Base-by-base conservation (phyloP, 768 basidiomycete genomes). In the Nidularia pulvinata region DNA sequence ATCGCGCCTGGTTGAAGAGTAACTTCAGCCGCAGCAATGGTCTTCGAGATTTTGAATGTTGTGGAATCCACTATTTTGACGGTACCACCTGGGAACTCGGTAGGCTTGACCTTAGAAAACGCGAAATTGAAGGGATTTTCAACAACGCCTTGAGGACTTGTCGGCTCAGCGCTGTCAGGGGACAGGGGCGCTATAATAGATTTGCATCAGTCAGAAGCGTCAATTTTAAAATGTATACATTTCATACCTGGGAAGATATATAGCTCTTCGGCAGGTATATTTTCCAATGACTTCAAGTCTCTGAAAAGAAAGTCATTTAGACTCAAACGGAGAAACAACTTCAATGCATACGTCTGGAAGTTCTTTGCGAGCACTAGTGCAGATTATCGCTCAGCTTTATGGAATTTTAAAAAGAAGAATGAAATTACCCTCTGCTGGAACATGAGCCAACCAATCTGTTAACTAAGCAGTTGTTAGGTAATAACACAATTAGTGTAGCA, bases 1-100 rank as follows among this genome's bases (percentile, higher is more conserved):
- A 84, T 79, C 45, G 76, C 82, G 44, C 83, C 83, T 9, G 82
- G 81, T 48, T 80, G 74, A 14, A 86, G 77, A 10, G 76, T 81
- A 7, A 86, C 78, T 62, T 84, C 82, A 14, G 81, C 84, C 3
- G 74, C 81, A 10, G 81, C 72, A 46, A 83, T 83, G 1, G 74
- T 78, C 52, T 64, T 77, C n/a, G 83, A 75, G 22, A 80, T 63
- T 19, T 73, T 67, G 68, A 86, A 86, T 11, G 69, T 77, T 6
- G 75, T 69, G 0, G 80, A 78, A 61, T 83, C 83, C 10, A 79
- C 78, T 42, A 80, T 69, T 61, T 80, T 82, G 44, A 78, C 74
- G 2, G 70, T 65, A 13, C 83, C 83, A 1, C 84, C 84, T 6
- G 69, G 55, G 7, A 78, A 64, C 48, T 71, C 60, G 3, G 77